Percentiles rank a stretch among this genome's conserved stretches.
Evolutionary conservation across 441 rosid species (phyloP).

Genomic region (Breynia disticha): DNA sequence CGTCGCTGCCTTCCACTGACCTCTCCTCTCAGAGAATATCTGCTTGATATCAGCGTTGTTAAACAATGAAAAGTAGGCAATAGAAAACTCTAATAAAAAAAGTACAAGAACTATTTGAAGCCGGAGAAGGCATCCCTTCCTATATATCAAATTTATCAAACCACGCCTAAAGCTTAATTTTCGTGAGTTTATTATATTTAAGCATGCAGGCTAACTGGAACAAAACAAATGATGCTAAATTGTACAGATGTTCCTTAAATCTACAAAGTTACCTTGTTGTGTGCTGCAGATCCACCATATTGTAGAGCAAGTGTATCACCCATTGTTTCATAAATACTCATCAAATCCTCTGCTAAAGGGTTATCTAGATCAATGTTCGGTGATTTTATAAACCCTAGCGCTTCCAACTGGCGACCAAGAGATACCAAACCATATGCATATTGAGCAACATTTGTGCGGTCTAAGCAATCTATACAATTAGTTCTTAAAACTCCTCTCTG

Average conservation of each 20-base stretch:
- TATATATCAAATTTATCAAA: no score
- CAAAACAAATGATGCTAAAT: no score
- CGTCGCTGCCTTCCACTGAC: conserved; percentile 99
- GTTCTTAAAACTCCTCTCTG: conserved; percentile 95
- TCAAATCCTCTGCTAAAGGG: conserved; percentile 76
- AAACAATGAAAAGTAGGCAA: conserved; percentile 7
- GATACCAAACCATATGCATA: conserved; percentile 96
- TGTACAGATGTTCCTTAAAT: neutral
- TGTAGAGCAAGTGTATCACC: conserved; percentile 99
- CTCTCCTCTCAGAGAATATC: conserved; percentile 94
- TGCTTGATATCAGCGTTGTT: conserved; percentile 11
- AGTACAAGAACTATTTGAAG: no score
- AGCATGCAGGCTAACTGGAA: no score
- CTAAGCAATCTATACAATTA: conserved; percentile 96
- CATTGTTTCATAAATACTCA: conserved; percentile 87
- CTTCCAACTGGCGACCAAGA: conserved; percentile 76
- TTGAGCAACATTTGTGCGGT: conserved; percentile 98
- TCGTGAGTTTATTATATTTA: no score
- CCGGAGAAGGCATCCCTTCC: no score
- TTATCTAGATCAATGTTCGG: conserved; percentile 61
- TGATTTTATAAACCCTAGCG: conserved; percentile 57
- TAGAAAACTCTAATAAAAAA: no score
- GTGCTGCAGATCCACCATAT: conserved; percentile 99
- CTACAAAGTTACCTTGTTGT: conserved; percentile 63
- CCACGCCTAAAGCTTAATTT: no score